Base-by-base conservation (phyloP, 805 yeast species). In the Lipomyces chichibuensis region DNA sequence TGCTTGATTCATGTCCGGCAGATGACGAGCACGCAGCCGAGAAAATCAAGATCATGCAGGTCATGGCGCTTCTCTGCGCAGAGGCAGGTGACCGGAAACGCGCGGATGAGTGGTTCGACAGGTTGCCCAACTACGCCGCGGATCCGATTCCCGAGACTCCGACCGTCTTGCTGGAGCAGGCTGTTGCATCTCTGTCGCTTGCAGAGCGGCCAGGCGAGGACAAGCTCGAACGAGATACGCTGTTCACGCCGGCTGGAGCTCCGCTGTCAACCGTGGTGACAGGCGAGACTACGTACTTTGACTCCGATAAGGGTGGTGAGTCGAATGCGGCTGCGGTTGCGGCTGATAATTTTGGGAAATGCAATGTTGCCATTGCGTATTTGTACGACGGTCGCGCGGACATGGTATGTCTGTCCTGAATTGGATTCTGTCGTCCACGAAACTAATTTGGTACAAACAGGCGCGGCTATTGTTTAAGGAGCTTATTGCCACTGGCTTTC, bases 351-450 rank as follows among this genome's bases (percentile, higher is more conserved):
- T 37, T 32, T 3, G 60, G 64, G 14, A 66, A 61, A 57, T 57
- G 61, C 25, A 67, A 67, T 29, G 39, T 60, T 9, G 71, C 71
- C 11, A 35, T 67, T 13, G 71, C 70, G 14, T 60, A 65, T 37
- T 43, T 67, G n/a, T 59, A 67, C 49, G 70, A 67, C 53, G 69
- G 71, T 17, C 59, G 63, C 35, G 39, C 57, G 32, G 64, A 61
- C 17, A 33, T 49, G 54, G 65, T 63, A 37, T 9, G 57, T 51
- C n/a, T 33, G 6, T n/a, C 20, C 46, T 11, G 35, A 27, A 49
- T 17, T 32, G 35, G 17, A n/a, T 51, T 20, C 54, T n/a, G 32
- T 32, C 2, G 17, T 14, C 20, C 33, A 37, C n/a, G 14, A 33
- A 17, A 2, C 23, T 43, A 20, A 33, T 46, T 13, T 29, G 27